phyloP scores from a whole-genome alignment of 2,329 filamentous ascomycete species.

The Fusarium paranaense region DNA sequence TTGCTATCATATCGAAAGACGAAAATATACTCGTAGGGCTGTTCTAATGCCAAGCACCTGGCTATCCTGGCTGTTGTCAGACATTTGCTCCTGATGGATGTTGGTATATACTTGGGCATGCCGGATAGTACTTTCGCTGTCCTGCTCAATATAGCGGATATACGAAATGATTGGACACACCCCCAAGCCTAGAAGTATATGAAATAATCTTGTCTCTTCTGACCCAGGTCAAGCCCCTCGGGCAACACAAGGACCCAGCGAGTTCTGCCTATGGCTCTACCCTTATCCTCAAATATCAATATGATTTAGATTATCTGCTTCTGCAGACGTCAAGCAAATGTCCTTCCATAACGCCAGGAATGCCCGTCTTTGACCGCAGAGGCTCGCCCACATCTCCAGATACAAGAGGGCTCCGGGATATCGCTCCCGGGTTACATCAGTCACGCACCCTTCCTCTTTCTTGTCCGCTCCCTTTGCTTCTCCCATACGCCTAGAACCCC shows the following conservation, averaged over 20 bases:
- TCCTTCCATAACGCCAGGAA: constrained; percentile 39
- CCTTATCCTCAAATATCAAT: constrained; percentile 3
- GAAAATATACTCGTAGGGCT: not conserved
- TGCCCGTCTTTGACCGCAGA: constrained; percentile 27
- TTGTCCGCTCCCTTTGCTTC: constrained; percentile 10
- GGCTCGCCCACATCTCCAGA: constrained; percentile 28
- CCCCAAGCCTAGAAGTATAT: not conserved
- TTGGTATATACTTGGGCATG: not conserved
- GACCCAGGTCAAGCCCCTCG: not conserved
- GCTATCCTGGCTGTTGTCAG: not conserved
- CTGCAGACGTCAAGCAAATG: constrained; percentile 23
- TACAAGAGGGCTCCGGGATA: constrained; percentile 11
- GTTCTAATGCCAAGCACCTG: not conserved
- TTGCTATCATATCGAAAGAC: not conserved
- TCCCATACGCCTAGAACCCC: constrained; percentile 10
- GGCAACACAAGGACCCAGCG: constrained; percentile 22
- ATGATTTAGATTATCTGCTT: constrained; percentile 33
- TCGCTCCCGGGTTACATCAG: constrained; percentile 10
- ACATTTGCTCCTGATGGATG: not conserved
- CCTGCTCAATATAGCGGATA: not conserved
- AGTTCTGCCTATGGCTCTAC: not conserved
- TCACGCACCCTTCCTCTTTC: constrained; percentile 1
- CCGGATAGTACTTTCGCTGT: not conserved
- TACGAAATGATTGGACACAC: not conserved
- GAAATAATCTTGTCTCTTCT: not conserved